Evolutionary conservation across 495 filamentous ascomycete species (phyloP), one percentile per base, ranked within the genome.

Genomic region (Penicillium paradoxum): DNA sequence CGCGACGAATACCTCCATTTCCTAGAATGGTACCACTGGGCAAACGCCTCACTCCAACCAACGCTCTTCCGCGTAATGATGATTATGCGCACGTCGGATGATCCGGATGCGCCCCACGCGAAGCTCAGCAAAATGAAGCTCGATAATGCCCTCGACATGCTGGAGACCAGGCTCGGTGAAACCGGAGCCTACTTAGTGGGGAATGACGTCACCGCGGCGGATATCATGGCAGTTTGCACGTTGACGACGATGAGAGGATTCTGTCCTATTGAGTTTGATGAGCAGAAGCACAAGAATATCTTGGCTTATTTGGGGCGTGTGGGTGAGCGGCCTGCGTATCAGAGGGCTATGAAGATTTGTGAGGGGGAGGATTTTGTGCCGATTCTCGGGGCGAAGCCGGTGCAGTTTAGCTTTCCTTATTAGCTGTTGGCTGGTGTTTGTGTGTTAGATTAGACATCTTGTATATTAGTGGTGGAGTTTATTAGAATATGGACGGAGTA

Each of bases 1-100:
- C 56, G 76, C 19, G 63, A 71, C 9, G 58, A 64, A 17, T 84
- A 82, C 51, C 57, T 80, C 4, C 68, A 80, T 41, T 85, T 79
- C 62, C 62, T 85, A 3, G 81, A 79, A 59, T 86, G 82, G 81
- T 77, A 79, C 33, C 79, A 85, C 54, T 82, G 77, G 62, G 68
- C 74, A 32, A 84, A 84, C 58, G 73, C 71, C n/a, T 78, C 65
- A n/a, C 64, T 84, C 5, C 76, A 79, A 54, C 68, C 77, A 0
- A 51, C 64, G 0, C 25, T 79, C 1, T 52, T 60, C 10, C 49
- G 72, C 1, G 45, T 63, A 2, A 14, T 70, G 33, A 58, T 62
- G 34, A 33, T 62, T 11, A 51, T 39, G 1, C 25, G 52, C 1
- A 21, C 49, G 22, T 14, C 21, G 2, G 57, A 64, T 1, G 56